Evolutionary conservation across 306 rosid species (phyloP).

Genomic region (Quercus glauca): DNA sequence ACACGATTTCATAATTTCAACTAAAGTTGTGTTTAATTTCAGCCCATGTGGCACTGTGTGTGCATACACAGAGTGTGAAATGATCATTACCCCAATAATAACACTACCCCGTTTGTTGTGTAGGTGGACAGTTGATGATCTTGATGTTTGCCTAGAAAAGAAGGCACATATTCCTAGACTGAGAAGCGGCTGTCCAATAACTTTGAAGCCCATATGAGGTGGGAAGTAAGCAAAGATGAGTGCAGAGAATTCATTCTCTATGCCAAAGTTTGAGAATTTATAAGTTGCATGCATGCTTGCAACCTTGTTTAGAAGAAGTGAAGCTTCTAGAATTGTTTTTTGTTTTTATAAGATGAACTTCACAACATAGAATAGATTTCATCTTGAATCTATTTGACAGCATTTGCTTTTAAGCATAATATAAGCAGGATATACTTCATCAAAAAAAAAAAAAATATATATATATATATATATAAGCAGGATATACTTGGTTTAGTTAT

Average conservation of each 20-base stretch:
- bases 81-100: neutral
- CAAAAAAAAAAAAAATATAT: too few species aligned
- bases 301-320: neutral
- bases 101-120: neutral
- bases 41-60: too few species aligned
- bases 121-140: conserved; percentile 72
- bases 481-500: too few species aligned
- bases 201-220: conserved; percentile 50
- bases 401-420: too few species aligned
- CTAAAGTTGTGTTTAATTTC: too few species aligned
- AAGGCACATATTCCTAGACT: conserved; percentile 71
- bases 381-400: too few species aligned
- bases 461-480: too few species aligned
- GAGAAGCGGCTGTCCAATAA: conserved; percentile 62
- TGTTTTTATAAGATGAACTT: neutral
- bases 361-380: neutral
- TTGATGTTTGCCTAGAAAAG: conserved; percentile 60
- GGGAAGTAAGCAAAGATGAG: conserved; percentile 11
- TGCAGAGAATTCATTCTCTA: neutral
- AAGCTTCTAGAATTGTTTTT: neutral
- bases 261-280: conserved; percentile 9
- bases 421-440: too few species aligned
- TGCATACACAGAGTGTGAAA: too few species aligned
- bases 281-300: neutral
- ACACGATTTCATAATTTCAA: too few species aligned